Evolutionary conservation across 768 basidiomycete species (phyloP).

Genomic region (Obba rivulosa): DNA sequence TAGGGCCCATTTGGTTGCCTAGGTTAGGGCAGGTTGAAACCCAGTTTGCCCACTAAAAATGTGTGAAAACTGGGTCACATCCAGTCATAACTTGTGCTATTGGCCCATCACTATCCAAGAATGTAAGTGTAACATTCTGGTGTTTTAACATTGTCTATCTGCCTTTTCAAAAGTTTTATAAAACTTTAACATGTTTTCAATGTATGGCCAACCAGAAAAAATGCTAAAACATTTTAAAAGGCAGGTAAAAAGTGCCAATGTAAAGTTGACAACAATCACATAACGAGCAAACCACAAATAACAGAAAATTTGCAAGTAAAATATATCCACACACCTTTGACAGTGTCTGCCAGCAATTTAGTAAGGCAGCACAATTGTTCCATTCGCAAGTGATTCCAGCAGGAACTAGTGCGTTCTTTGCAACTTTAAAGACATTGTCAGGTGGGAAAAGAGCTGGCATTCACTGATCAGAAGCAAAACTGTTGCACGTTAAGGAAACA

Average conservation of each 20-base stretch:
- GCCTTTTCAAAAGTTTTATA: not conserved
- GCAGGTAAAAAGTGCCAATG: not conserved
- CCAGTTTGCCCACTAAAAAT: no score
- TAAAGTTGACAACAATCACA: not conserved
- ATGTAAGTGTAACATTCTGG: no score
- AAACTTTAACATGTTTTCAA: not conserved
- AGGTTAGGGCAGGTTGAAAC: no score
- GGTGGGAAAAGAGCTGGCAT: not conserved
- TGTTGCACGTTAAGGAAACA: not conserved
- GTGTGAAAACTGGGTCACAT: no score
- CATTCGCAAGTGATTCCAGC: slow-evolving; percentile 10
- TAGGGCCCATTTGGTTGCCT: no score
- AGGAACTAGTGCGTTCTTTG: slow-evolving; percentile 6
- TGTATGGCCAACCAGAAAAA: not conserved
- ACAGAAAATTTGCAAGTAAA: no score
- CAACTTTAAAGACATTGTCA: slow-evolving; percentile 3
- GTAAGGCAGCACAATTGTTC: slow-evolving; percentile 6
- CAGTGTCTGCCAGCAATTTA: slow-evolving; percentile 14
- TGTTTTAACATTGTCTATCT: no score
- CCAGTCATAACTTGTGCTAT: no score
- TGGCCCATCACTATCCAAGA: no score
- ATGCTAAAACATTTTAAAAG: not conserved
- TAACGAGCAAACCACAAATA: no score
- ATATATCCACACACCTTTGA: slow-evolving; percentile 9
- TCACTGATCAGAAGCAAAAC: not conserved